These are phyloP conservation scores for Fusarium xylarioides DNA, from an alignment of 2,329 filamentous ascomycete species.

Conservation along the genomic window DNA sequence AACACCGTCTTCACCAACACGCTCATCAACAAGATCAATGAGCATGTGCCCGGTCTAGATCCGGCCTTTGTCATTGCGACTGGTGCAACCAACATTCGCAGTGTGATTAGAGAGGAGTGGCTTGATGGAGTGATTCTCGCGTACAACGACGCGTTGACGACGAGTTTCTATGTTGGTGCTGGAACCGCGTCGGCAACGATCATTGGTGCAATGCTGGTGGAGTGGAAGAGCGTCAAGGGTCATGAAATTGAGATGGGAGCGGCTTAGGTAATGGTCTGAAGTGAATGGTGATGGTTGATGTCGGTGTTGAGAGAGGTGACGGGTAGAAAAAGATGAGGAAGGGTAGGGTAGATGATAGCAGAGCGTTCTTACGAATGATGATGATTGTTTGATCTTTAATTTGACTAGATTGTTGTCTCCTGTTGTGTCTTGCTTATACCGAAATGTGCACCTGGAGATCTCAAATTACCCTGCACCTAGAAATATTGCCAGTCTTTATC, in stretches of 20 bases:
- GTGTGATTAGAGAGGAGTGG: constrained; percentile 41
- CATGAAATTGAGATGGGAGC: constrained; percentile 54
- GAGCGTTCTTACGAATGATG: neutral
- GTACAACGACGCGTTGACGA: constrained; percentile 56
- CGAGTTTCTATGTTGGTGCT: constrained; percentile 54
- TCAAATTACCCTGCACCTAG: neutral
- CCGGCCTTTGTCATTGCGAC: constrained; percentile 44
- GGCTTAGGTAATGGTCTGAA: constrained; percentile 15
- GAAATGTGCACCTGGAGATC: neutral
- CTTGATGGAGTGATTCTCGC: constrained; percentile 49
- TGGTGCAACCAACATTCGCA: constrained; percentile 52
- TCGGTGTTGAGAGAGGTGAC: neutral
- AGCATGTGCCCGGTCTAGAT: constrained; percentile 49
- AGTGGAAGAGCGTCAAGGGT: constrained; percentile 67
- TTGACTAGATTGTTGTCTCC: neutral
- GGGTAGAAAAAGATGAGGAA: neutral
- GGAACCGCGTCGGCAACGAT: constrained; percentile 57
- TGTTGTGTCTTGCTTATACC: neutral
- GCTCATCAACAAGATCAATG: constrained; percentile 51
- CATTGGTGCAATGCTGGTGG: constrained; percentile 54
- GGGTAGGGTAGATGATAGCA: neutral
- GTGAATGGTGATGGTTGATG: neutral
- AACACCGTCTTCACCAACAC: constrained; percentile 61
- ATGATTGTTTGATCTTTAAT: neutral
- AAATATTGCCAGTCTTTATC: neutral